Conservation (phyloP, 257 asterid species). For the Dorcoceras hygrometricum region DNA sequence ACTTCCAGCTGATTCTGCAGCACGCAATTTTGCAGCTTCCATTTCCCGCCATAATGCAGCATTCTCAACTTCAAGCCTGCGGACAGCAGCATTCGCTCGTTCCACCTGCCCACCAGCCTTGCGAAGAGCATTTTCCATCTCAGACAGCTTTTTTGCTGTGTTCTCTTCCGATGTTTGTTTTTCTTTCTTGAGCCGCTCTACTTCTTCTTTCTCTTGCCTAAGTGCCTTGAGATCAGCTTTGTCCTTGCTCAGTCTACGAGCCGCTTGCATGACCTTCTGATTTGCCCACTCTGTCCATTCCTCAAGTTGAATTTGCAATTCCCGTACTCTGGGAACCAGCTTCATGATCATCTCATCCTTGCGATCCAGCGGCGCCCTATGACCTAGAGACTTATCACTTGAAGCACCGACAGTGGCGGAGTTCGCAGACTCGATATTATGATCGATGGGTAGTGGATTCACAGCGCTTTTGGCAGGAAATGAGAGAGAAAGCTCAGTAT, state of each 20-base stretch:
- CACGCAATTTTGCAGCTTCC: slow-evolving; percentile 75
- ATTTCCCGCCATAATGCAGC: slow-evolving; percentile 60
- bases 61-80: slow-evolving; percentile 79
- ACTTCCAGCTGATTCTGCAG: slow-evolving; percentile 70
- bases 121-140: slow-evolving; percentile 82
- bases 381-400: slow-evolving; percentile 38
- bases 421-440: slow-evolving; percentile 36
- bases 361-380: slow-evolving; percentile 61
- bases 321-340: slow-evolving; percentile 67
- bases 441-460: slow-evolving; percentile 53
- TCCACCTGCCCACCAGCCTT: slow-evolving; percentile 87
- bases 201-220: slow-evolving; percentile 89
- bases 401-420: slow-evolving; percentile 35
- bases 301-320: slow-evolving; percentile 77
- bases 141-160: slow-evolving; percentile 72
- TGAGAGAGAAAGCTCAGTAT: slow-evolving; percentile 85
- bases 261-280: slow-evolving; percentile 98
- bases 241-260: slow-evolving; percentile 83
- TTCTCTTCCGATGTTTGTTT: slow-evolving; percentile 67
- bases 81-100: slow-evolving; percentile 67
- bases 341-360: slow-evolving; percentile 82
- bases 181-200: slow-evolving; percentile 84
- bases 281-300: slow-evolving; percentile 99
- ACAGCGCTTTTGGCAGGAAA: slow-evolving; percentile 55
- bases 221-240: slow-evolving; percentile 85